phyloP scores from a whole-genome alignment of 305 asterid genomes.

The Fraxinus albicans region DNA sequence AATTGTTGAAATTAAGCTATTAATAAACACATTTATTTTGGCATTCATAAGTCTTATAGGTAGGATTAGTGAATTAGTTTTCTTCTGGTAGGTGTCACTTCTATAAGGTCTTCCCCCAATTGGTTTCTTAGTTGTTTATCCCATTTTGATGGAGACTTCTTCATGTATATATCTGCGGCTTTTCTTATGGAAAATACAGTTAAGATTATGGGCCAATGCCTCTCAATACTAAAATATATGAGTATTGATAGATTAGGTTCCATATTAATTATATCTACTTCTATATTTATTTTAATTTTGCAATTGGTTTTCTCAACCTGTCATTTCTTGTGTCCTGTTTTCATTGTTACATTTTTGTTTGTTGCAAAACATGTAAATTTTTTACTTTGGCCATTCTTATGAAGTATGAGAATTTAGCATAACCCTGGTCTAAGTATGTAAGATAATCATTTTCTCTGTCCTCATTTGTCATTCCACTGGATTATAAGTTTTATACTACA shows the following conservation, averaged over 20 bases:
- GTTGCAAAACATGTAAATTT: background rate
- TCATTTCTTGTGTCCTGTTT: background rate
- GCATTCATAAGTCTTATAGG: background rate
- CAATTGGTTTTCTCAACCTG: background rate
- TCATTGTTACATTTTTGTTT: background rate
- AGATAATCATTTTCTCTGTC: background rate
- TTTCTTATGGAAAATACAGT: no score
- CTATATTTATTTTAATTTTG: background rate
- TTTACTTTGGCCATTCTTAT: background rate
- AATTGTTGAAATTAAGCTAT: background rate
- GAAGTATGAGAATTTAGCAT: background rate
- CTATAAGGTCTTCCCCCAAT: background rate
- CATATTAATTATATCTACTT: background rate
- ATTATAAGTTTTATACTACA: background rate
- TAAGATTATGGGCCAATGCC: background rate
- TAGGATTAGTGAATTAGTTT: background rate
- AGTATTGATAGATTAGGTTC: background rate
- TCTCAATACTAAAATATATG: background rate
- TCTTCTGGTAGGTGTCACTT: background rate
- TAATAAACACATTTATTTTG: background rate
- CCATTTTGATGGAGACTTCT: no score
- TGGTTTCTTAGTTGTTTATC: background rate
- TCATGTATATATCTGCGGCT: no score
- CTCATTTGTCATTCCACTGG: background rate
- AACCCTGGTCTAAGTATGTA: background rate